Conservation (phyloP, 176 grass and related monocot species). For the Ensete glaucum region DNA sequence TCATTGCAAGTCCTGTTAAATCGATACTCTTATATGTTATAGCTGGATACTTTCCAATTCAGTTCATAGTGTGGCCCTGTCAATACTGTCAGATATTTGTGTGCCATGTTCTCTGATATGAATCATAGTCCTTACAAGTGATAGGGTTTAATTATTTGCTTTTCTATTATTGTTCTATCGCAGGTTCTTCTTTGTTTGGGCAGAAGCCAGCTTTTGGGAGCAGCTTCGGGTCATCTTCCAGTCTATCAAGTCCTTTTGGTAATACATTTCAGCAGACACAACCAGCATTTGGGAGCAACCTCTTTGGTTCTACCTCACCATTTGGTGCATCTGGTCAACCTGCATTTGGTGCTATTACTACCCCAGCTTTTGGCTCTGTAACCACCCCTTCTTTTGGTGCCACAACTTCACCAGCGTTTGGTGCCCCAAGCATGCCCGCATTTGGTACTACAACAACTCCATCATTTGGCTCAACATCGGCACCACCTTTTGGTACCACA, state of each 20-base stretch:
- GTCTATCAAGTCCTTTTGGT: constrained; percentile 65
- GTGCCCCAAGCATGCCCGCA: constrained; percentile 25
- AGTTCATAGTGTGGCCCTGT: neutral
- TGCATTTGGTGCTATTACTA: constrained; percentile 28
- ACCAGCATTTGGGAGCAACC: constrained; percentile 54
- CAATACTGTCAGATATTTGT: neutral
- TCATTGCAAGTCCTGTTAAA: neutral
- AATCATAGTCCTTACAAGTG: neutral
- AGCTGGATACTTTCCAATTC: too few relatives aligned
- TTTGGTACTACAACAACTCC: constrained; percentile 50
- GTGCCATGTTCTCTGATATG: neutral
- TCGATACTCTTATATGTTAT: neutral
- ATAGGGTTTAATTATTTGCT: neutral
- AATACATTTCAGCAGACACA: constrained; percentile 72
- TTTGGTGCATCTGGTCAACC: constrained; percentile 41
- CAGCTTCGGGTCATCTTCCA: constrained; percentile 66
- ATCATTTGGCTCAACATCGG: constrained; percentile 47
- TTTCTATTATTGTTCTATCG: neutral
- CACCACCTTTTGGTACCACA: constrained; percentile 51
- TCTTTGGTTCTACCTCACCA: constrained; percentile 45
- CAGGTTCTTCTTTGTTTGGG: constrained; percentile 77
- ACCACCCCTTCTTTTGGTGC: constrained; percentile 42
- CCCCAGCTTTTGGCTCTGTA: constrained; percentile 31
- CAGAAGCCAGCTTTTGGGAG: constrained; percentile 75
- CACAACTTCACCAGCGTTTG: constrained; percentile 17